These are phyloP conservation scores for Phytophthora podocarpi DNA, from an alignment of 352 stramenopile genomes.

Conservation along the genomic window DNA sequence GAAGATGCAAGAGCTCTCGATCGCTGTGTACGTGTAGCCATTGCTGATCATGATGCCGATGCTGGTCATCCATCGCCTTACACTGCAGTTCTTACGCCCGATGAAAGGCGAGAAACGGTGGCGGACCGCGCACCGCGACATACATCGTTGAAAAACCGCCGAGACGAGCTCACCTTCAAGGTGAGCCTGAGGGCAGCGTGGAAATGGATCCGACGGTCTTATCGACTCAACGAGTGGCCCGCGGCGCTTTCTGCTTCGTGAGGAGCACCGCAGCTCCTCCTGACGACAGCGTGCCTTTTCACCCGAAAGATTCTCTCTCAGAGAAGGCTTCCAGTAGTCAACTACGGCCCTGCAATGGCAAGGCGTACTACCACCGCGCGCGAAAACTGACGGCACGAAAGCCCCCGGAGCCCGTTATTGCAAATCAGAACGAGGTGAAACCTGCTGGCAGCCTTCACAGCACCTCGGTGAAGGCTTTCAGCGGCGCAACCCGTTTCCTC, in stretches of 20 bases:
- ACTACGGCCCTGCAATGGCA: too few species aligned
- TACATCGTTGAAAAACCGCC: constrained; percentile 4
- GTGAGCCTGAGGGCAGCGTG: too few species aligned
- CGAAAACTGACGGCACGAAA: constrained; percentile 14
- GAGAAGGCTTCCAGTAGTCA: background rate
- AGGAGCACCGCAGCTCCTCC: constrained; percentile 4
- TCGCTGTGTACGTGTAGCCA: too few species aligned
- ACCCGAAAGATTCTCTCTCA: too few species aligned
- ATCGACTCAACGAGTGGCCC: constrained; percentile 3
- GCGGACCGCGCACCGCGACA: constrained; percentile 3
- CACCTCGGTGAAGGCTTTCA: background rate
- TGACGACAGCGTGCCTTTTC: constrained; percentile 18
- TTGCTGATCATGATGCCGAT: background rate
- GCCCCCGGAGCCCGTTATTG: constrained; percentile 6
- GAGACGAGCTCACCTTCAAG: background rate
- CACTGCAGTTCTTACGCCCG: background rate
- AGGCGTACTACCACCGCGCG: background rate
- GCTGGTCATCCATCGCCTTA: background rate
- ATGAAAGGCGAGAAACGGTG: constrained; percentile 24
- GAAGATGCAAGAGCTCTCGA: too few species aligned
- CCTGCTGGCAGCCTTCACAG: background rate
- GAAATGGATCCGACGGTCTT: too few species aligned
- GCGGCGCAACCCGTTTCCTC: constrained; percentile 4
- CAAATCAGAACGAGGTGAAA: background rate
- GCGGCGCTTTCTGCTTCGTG: constrained; percentile 6